Conservation (phyloP, 441 rosid species). For the California macrophylla region DNA sequence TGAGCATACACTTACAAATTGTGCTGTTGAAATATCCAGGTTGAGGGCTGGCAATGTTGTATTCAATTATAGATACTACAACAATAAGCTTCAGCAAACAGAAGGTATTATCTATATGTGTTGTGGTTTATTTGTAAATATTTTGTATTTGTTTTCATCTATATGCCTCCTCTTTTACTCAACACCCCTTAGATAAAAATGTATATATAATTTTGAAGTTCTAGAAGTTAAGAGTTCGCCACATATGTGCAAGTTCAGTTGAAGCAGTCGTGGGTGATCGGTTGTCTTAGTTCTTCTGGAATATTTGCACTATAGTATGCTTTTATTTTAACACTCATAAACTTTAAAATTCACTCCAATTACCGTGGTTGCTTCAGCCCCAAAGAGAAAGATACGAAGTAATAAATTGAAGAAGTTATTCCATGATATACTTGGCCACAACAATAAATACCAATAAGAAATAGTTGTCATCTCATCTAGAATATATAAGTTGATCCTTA, state of each 20-base stretch:
- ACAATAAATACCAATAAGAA: neutral
- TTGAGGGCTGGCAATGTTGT: constrained; percentile 89
- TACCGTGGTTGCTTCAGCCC: neutral
- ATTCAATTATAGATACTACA: constrained; percentile 82
- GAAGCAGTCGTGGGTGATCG: neutral
- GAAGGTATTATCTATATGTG: constrained; percentile 53
- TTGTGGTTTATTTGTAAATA: neutral
- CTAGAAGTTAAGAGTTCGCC: constrained; percentile 1
- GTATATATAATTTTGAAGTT: neutral
- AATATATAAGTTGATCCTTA: neutral
- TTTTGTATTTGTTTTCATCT: neutral
- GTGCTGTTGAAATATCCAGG: constrained; percentile 40
- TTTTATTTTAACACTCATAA: neutral
- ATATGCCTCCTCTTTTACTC: neutral
- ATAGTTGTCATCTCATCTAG: neutral
- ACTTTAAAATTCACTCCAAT: neutral
- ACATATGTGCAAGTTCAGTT: neutral
- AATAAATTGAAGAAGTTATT: constrained; percentile 1
- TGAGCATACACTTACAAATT: neutral
- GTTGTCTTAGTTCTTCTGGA: neutral
- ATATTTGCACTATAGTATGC: neutral
- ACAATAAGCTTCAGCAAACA: constrained; percentile 78
- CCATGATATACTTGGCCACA: neutral
- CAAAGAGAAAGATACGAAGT: neutral
- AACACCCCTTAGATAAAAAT: neutral